Conservation (phyloP, 345 rosid genomes). For the Kandelia obovata region DNA sequence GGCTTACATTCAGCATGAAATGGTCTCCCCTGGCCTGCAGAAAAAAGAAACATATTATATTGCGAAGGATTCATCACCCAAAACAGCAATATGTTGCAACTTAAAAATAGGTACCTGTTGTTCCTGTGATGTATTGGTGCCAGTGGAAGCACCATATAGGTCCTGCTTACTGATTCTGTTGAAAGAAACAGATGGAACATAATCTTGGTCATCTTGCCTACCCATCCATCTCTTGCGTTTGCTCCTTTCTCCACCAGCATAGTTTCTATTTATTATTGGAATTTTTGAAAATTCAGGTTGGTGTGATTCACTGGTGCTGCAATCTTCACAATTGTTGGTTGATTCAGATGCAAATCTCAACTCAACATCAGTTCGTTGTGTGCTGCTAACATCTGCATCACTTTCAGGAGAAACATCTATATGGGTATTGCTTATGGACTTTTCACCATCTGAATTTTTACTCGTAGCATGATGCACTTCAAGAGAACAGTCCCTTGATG, state of each 20-base stretch:
- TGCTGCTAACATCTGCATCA: conserved; percentile 40
- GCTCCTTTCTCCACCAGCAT: conserved; percentile 58
- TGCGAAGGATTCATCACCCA: conserved; percentile 10
- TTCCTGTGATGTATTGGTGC: conserved; percentile 25
- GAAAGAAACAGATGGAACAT: conserved; percentile 38
- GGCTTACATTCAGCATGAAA: conserved; percentile 14
- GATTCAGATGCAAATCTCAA: conserved; percentile 51
- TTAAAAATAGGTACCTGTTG: conserved; percentile 34
- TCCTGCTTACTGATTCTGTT: conserved; percentile 40
- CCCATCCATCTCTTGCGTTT: conserved; percentile 97
- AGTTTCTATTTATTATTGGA: conserved; percentile 45
- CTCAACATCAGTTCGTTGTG: conserved; percentile 51
- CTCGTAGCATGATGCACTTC: conserved; percentile 45
- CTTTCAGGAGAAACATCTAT: conserved; percentile 41
- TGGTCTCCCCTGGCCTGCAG: conserved; percentile 37
- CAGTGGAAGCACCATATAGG: conserved; percentile 20
- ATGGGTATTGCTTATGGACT: conserved; percentile 32
- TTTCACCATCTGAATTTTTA: conserved; percentile 61
- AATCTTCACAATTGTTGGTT: conserved; percentile 51
- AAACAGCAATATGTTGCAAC: conserved; percentile 4
- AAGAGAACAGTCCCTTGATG: conserved; percentile 44
- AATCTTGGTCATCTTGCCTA: conserved; percentile 56
- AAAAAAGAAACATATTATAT: not conserved
- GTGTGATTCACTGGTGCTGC: conserved; percentile 80
- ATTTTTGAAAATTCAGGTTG: conserved; percentile 43